Base-by-base conservation (phyloP, 176 grass and related monocot species). In the Musa beccarii region DNA sequence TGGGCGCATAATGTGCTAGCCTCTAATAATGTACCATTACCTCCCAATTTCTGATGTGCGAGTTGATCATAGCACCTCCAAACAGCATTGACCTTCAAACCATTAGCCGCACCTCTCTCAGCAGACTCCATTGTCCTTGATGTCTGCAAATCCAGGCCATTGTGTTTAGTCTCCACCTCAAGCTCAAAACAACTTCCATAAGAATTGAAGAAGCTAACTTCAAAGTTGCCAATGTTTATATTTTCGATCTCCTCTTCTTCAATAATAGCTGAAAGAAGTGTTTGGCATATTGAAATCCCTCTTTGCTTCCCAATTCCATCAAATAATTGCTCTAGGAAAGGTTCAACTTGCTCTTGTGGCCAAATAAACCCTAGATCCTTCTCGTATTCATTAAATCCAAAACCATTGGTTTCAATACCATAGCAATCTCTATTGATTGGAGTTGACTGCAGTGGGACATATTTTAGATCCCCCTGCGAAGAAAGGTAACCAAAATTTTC, bases 251-350 rank as follows among this genome's bases (percentile, higher is more conserved):
- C 80, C 71, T 92, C 89, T 85, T 92, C 89, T 81, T 92, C 86
- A 12, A 92, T 85, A 59, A 87, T 85, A 79, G 85, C 83, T 79
- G 87, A 86, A 83, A 92, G 82, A 81, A 92, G 86, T 73, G 85
- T 85, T 86, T 92, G 86, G 21, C 89, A 86, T 79, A 92, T 75
- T 69, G 89, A 88, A 79, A 79, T 66, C 29, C 78, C 78, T 69
- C 71, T 81, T 73, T 9, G 71, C 50, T 23, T 74, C 59, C 83
- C 83, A 73, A 88, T 88, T 52, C 86, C 85, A 67, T 85, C 85
- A 15, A 88, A 78, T 76, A 92, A 72, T 82, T 92, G 83, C 75
- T 88, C 86, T 23, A 88, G 73, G 59, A 92, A 83, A 76, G 86
- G 89, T 83, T 92, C 85, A 66, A 92, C 74, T 49, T 81, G 80